A percentile compares a stretch with the other conserved stretches of the same genome.
Evolutionary conservation across 441 rosid genomes (phyloP).

Genomic region (Arabidopsis lyrata): DNA sequence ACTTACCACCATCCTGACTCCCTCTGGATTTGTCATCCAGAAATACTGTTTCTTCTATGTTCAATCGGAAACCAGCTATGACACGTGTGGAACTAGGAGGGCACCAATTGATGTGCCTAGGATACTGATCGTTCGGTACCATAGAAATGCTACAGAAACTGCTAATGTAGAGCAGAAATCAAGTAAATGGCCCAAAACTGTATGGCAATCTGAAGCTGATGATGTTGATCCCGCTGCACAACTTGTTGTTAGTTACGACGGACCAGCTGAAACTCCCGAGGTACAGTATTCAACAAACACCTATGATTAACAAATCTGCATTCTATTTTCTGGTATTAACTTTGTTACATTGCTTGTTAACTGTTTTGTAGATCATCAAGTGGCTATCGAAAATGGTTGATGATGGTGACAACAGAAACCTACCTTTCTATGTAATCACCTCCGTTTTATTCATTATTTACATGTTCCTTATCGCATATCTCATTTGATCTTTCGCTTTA

Average conservation of each 20-base stretch:
- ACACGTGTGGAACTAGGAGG: conserved; percentile 94
- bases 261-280: conserved; percentile 74
- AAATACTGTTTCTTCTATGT: conserved; percentile 92
- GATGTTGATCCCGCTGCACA: conserved; percentile 88
- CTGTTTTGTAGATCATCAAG: conserved; percentile 63
- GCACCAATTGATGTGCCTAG: conserved; percentile 76
- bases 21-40: conserved; percentile 53
- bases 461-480: conserved; percentile 14
- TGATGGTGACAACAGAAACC: conserved; percentile 90
- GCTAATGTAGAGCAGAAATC: conserved; percentile 52
- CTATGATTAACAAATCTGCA: conserved; percentile 24
- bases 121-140: conserved; percentile 87
- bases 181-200: conserved; percentile 60
- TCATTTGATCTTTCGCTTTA: conserved; percentile 29
- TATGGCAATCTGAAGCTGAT: conserved; percentile 62
- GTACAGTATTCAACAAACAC: conserved; percentile 45
- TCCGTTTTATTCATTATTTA: conserved; percentile 2
- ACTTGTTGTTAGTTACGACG: conserved; percentile 90
- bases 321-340: conserved; percentile 7
- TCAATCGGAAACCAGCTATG: conserved; percentile 81
- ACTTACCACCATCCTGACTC: conserved; percentile 34
- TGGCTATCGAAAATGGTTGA: conserved; percentile 85
- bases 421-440: conserved; percentile 80
- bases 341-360: conserved; percentile 28
- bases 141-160: conserved; percentile 74